Conservation (phyloP, 2,329 filamentous ascomycete genomes). For the Exophiala sp. region DNA sequence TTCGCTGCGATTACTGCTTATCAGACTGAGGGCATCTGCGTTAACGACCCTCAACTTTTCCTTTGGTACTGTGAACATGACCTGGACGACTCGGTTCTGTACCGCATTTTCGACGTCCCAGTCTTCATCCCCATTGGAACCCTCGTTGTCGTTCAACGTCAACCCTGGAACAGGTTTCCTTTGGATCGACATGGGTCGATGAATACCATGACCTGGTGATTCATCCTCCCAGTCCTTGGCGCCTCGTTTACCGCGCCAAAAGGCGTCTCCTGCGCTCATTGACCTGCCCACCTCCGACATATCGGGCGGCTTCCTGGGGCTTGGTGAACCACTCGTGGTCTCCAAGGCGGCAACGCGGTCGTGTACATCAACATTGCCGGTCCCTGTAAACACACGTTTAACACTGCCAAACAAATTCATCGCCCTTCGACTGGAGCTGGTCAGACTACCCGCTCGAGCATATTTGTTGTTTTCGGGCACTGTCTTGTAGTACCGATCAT, state of each 20-base stretch:
- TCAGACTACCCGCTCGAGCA: constrained; percentile 50
- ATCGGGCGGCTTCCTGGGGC: constrained; percentile 22
- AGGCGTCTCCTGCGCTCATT: constrained; percentile 46
- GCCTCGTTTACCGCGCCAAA: constrained; percentile 51
- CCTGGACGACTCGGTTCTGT: constrained; percentile 68
- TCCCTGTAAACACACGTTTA: constrained; percentile 57
- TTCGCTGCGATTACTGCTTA: constrained; percentile 30
- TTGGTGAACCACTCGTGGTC: constrained; percentile 17
- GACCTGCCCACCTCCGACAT: constrained; percentile 37
- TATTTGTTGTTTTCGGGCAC: constrained; percentile 26
- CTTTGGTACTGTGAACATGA: constrained; percentile 92
- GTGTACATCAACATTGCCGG: constrained; percentile 32
- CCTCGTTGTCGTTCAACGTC: constrained; percentile 12
- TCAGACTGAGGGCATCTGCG: constrained; percentile 50
- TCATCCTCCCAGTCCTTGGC: constrained; percentile 51
- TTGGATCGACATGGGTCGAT: constrained; percentile 36
- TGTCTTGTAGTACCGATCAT: constrained; percentile 18
- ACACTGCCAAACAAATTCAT: constrained; percentile 68
- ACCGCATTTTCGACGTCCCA: constrained; percentile 75
- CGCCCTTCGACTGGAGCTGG: constrained; percentile 57
- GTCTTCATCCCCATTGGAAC: constrained; percentile 47
- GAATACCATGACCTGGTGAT: neutral
- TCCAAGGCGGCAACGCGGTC: constrained; percentile 21
- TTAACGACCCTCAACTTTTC: constrained; percentile 88
- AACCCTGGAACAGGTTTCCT: constrained; percentile 31